Conservation (phyloP, 495 filamentous ascomycete species). For the Penicillium arizonense region DNA sequence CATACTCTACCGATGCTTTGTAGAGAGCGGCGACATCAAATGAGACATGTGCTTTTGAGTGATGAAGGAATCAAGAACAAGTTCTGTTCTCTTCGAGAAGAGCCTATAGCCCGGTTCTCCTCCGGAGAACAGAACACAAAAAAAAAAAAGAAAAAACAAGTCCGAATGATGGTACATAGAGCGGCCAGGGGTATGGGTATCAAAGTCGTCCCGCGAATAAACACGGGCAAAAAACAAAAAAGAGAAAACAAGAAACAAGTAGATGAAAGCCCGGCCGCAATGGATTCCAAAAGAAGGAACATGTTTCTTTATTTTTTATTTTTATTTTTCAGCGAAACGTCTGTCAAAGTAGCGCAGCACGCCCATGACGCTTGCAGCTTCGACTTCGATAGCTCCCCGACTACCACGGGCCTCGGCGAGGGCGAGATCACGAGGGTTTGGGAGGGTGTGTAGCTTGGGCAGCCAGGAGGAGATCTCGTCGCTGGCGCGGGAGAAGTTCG, state of each 20-base stretch:
- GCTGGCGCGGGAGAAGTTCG: slow-evolving; percentile 72
- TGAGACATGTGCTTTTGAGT: slow-evolving; percentile 17
- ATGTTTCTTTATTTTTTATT: not conserved
- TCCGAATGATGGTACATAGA: slow-evolving; percentile 27
- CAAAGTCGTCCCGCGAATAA: slow-evolving; percentile 20
- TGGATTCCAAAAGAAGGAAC: not conserved
- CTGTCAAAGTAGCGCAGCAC: slow-evolving; percentile 82
- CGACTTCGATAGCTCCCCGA: slow-evolving; percentile 71
- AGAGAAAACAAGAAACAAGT: slow-evolving; percentile 19
- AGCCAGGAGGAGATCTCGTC: slow-evolving; percentile 75
- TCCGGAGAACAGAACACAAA: no score
- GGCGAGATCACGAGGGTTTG: slow-evolving; percentile 38
- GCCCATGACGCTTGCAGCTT: slow-evolving; percentile 83
- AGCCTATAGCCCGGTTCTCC: no score
- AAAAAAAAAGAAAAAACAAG: slow-evolving; percentile 7
- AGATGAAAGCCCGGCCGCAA: slow-evolving; percentile 7
- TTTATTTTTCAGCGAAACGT: slow-evolving; percentile 58
- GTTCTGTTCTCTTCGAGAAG: no score
- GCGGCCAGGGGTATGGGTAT: slow-evolving; percentile 43
- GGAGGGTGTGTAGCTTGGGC: slow-evolving; percentile 65
- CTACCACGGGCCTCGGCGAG: slow-evolving; percentile 20
- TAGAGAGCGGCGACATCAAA: slow-evolving; percentile 4
- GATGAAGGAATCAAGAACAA: not conserved
- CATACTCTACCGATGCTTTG: not conserved
- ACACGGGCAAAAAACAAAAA: slow-evolving; percentile 13